Evolutionary conservation across 371 early-diverging fungal species (phyloP), one percentile per base, ranked within the genome.

Genomic region (Cokeromyces recurvatus): DNA sequence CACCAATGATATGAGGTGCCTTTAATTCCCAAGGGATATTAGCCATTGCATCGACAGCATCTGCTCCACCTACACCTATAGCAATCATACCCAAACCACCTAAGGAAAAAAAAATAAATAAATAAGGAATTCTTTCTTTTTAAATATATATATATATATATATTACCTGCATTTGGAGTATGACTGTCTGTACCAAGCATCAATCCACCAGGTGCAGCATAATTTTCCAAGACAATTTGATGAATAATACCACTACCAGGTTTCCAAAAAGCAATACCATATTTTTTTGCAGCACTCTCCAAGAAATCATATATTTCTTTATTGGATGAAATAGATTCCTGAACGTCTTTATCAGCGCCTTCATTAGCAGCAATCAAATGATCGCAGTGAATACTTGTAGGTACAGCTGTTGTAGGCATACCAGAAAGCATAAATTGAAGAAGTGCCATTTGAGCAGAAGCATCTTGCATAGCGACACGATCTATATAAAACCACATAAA

Each of bases 11-110:
- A 50, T 93, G 87, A 24, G 96, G 97, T 34, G 89, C 85, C 72
- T 91, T 91, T 39, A 95, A 64, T 66, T 95, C 95, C 94, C 95
- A 95, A 37, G 93, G 92, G 59, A 95, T 90, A 57, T 77, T 73
- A 27, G 92, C 91, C 92, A 95, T 92, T 20, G 88, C 95, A 72
- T 95, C 95, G 25, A 94, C 93, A 43, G 93, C 95, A 68, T 94
- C 95, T 31, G 93, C 93, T 63, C 95, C 95, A 55, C 95, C 95
- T 43, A 94, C 93, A 77, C 95, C 95, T 51, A 94, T 86, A 39
- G 95, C 95, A 54, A 93, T 71, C 76, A 86, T 89, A 51, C 94
- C 94, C 46, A 93, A 64, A 63, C 95, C 95, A 71, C 95, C 94
- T 55, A 83, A 80, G 58, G 82, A 85, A 14, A 85, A 29, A 29